Base-by-base conservation (phyloP, 257 asterid species). In the Agastache rugosa region DNA sequence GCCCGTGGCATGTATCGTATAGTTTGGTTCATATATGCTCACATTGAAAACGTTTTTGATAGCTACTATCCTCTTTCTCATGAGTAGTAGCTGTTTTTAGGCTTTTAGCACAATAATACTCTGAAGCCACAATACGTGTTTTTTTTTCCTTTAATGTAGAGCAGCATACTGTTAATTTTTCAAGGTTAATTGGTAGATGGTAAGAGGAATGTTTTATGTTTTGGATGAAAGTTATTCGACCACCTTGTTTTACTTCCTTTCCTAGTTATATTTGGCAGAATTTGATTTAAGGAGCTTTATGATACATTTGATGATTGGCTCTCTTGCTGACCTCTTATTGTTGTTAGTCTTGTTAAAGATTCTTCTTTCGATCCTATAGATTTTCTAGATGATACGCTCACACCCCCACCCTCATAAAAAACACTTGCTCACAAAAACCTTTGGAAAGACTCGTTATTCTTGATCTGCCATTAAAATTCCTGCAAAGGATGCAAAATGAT, bases 201-300 rank as follows among this genome's bases (percentile, higher is more conserved):
- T 29, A 29, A 29, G 34, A 29, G 5, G 5, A 29, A 29, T 29
- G 34, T 29, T 29, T 29, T 29, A 29, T 29, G 5, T 29, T 29
- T 29, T 29, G 34, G 34, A 29, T 29, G 31, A 29, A 29, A 29
- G 34, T 29, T 29, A 29, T 29, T 29, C 34, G 5, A 29, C 55
- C 54, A 35, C 22, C 75, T 55, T 56, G 56, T 9, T 42, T 56
- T 58, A 56, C 41, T 71, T 34, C 63, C 22, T 19, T 53, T 12
- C 50, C 6, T 12, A 69, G 39, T 53, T 5, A 19, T 53, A 5
- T 19, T 22, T 12, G 39, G 23, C 27, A 61, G 22, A 59, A 29
- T 16, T 16, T 59, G 4, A 41, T 27, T 29, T 27, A 59, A 34
- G 6, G 35, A 59, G 39, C 63, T 58, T 35, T 35, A 35, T 35